Evolutionary conservation across 2,329 filamentous ascomycete species (phyloP).

Genomic region (Pseudogymnoascus sp.): DNA sequence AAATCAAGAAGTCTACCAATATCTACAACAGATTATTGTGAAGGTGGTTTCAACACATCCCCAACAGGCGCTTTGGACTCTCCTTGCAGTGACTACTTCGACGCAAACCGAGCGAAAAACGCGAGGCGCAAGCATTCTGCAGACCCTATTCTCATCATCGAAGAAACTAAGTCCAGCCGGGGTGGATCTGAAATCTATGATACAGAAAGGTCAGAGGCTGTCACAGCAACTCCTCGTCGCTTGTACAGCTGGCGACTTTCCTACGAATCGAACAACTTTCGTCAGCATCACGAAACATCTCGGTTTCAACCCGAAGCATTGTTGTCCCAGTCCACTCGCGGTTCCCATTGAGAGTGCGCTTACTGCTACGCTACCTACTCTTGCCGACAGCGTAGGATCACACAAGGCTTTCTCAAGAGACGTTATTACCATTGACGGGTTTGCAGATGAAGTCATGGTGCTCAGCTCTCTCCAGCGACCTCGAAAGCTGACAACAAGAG

Average conservation of each 20-base stretch:
- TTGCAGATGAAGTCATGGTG: constrained; percentile 82
- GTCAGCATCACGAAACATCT: constrained; percentile 73
- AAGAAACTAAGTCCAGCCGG: constrained; percentile 40
- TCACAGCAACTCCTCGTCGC: constrained; percentile 73
- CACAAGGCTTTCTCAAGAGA: constrained; percentile 86
- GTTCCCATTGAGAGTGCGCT: constrained; percentile 82
- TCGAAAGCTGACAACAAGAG: constrained; percentile 77
- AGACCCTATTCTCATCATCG: constrained; percentile 35
- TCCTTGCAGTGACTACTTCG: constrained; percentile 80
- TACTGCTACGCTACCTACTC: constrained; percentile 69
- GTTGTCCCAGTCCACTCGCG: constrained; percentile 74
- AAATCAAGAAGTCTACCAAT: constrained; percentile 65
- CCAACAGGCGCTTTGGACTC: constrained; percentile 82
- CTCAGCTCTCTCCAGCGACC: constrained; percentile 88
- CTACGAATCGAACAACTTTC: constrained; percentile 52
- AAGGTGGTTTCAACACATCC: constrained; percentile 84
- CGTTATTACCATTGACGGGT: constrained; percentile 70
- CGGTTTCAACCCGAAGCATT: constrained; percentile 71
- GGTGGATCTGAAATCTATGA: constrained; percentile 59
- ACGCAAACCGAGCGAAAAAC: constrained; percentile 59
- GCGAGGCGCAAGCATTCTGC: constrained; percentile 44
- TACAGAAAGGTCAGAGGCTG: constrained; percentile 72
- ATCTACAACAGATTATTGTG: constrained; percentile 69
- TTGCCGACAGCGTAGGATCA: constrained; percentile 61
- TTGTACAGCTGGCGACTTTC: constrained; percentile 69